phyloP scores from a whole-genome alignment of 1,284 basidiomycete species.

The Schizophyllum commune region DNA sequence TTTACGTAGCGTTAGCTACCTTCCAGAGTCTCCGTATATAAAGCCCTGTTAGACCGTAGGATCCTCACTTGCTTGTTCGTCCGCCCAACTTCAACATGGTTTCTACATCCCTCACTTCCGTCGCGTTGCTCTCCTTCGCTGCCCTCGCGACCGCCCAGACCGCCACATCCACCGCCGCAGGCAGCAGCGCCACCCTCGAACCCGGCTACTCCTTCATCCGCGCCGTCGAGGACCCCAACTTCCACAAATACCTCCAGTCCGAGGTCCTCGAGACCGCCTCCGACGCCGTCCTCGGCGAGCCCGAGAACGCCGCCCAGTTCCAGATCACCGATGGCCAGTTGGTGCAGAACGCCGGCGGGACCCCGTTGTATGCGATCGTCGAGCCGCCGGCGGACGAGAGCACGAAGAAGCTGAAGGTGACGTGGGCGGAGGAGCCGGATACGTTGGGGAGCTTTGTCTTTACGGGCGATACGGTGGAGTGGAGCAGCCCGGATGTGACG shows the following conservation, averaged over 20 bases:
- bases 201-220: constrained; percentile 53
- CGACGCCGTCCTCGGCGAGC: constrained; percentile 44
- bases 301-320: constrained; percentile 45
- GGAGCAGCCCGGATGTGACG: constrained; percentile 38
- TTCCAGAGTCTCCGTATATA: background rate
- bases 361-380: constrained; percentile 41
- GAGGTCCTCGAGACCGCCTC: constrained; percentile 34
- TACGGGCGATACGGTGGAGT: constrained; percentile 48
- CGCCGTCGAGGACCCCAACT: constrained; percentile 56
- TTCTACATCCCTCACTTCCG: background rate
- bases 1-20: background rate
- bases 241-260: constrained; percentile 58
- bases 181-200: constrained; percentile 36
- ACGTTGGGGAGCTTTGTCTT: constrained; percentile 45
- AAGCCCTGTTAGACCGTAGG: constrained; percentile 40
- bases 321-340: constrained; percentile 47
- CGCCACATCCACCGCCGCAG: constrained; percentile 26
- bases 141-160: constrained; percentile 20
- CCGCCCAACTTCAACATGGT: constrained; percentile 14
- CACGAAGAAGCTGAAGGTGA: constrained; percentile 41
- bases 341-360: constrained; percentile 37
- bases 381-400: constrained; percentile 37
- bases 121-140: constrained; percentile 7
- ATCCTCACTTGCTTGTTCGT: constrained; percentile 27
- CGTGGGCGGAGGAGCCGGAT: constrained; percentile 40